A percentile compares a stretch with the other conserved stretches of the same genome.
Conservation (phyloP, 2,329 filamentous ascomycete genomes). For the Trichothecium roseum region DNA sequence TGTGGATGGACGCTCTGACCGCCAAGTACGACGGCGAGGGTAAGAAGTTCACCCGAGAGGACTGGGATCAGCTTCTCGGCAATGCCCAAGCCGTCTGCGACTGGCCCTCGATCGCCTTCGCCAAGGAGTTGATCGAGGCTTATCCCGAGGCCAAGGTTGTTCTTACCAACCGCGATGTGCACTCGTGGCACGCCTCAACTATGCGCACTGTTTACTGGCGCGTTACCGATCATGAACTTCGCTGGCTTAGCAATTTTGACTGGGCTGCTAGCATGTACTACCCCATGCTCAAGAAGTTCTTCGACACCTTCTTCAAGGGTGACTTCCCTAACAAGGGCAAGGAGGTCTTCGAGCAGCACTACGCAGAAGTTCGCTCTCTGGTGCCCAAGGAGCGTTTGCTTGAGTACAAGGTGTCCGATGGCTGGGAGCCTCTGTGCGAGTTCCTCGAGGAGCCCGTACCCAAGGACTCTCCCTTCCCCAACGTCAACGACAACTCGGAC, state of each 20-base stretch:
- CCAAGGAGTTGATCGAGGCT: constrained; percentile 58
- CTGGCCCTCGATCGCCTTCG: constrained; percentile 58
- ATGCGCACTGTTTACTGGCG: constrained; percentile 61
- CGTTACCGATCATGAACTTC: constrained; percentile 48
- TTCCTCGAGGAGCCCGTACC: constrained; percentile 20
- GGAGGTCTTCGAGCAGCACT: constrained; percentile 41
- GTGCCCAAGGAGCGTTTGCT: constrained; percentile 20
- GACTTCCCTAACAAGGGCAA: constrained; percentile 58
- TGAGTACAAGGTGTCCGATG: constrained; percentile 22
- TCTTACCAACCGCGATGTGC: constrained; percentile 54
- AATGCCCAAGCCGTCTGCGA: constrained; percentile 59
- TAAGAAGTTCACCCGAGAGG: constrained; percentile 46
- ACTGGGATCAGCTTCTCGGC: constrained; percentile 60
- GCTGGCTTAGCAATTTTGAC: constrained; percentile 28
- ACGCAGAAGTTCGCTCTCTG: constrained; percentile 20
- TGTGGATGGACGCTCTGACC: constrained; percentile 60
- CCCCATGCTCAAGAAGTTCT: constrained; percentile 61
- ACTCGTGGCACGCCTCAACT: constrained; percentile 51
- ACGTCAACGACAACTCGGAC: constrained; percentile 23
- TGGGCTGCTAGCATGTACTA: constrained; percentile 61
- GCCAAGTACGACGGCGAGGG: constrained; percentile 31
- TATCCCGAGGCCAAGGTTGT: constrained; percentile 66
- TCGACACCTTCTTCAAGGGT: constrained; percentile 56
- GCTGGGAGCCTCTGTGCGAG: constrained; percentile 20
- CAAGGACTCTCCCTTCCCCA: constrained; percentile 21